phyloP scores from a whole-genome alignment of 176 grass and related monocot species.

The Tuctoria greenei region DNA sequence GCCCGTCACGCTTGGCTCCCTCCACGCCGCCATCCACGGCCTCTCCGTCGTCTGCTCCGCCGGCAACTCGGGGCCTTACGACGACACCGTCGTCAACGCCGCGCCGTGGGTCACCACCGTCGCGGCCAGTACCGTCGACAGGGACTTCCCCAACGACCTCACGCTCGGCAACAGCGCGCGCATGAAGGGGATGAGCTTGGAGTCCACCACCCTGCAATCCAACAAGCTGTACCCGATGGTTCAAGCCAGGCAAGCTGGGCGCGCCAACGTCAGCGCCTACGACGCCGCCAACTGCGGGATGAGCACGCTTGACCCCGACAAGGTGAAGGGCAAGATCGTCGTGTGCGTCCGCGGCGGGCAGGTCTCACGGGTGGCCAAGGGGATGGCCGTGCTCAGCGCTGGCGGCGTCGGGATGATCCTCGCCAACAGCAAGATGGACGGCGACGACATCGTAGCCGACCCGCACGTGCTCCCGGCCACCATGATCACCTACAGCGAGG shows the following conservation, averaged over 20 bases:
- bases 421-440: slow-evolving; percentile 28
- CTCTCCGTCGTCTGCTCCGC: slow-evolving; percentile 67
- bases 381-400: slow-evolving; percentile 34
- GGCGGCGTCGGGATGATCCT: slow-evolving; percentile 72
- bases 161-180: slow-evolving; percentile 48
- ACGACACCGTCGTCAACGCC: slow-evolving; percentile 46
- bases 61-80: slow-evolving; percentile 57
- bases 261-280: neutral
- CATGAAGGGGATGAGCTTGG: slow-evolving; percentile 45
- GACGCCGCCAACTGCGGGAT: slow-evolving; percentile 22
- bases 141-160: slow-evolving; percentile 58
- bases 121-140: slow-evolving; percentile 71
- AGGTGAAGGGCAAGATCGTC: slow-evolving; percentile 65
- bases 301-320: slow-evolving; percentile 47
- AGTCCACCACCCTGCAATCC: slow-evolving; percentile 25
- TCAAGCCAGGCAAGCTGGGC: slow-evolving; percentile 25
- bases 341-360: slow-evolving; percentile 37
- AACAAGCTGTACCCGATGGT: slow-evolving; percentile 32
- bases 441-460: slow-evolving; percentile 40
- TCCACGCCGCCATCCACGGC: slow-evolving; percentile 59
- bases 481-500: slow-evolving; percentile 58
- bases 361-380: slow-evolving; percentile 26
- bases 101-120: slow-evolving; percentile 83
- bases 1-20: slow-evolving; percentile 54
- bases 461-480: slow-evolving; percentile 69